A percentile compares a stretch with the other conserved stretches of the same genome.
These are phyloP conservation scores for Aspergillus chevalieri DNA, from an alignment of 2,329 filamentous ascomycete species.

Conservation along the genomic window DNA sequence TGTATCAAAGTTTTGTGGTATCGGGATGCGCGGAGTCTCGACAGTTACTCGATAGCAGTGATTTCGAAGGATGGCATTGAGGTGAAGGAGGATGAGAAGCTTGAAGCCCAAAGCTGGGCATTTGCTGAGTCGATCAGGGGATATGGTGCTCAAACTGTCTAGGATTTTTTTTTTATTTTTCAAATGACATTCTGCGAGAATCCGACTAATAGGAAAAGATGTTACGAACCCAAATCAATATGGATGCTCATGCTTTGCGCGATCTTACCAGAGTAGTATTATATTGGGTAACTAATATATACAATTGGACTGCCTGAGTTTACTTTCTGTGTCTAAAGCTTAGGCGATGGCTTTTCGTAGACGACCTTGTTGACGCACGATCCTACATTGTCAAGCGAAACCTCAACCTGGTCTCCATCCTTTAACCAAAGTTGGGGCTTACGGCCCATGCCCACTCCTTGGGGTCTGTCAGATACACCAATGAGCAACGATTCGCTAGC, in stretches of 20 bases:
- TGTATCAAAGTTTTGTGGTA: slow-evolving; percentile 99
- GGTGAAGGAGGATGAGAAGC: slow-evolving; percentile 73
- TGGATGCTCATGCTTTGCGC: neutral
- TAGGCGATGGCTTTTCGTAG: slow-evolving; percentile 36
- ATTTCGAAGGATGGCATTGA: slow-evolving; percentile 86
- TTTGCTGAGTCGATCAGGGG: slow-evolving; percentile 93
- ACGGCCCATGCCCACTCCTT: slow-evolving; percentile 65
- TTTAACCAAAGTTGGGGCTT: slow-evolving; percentile 63
- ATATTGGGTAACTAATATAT: neutral
- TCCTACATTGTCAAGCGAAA: slow-evolving; percentile 61
- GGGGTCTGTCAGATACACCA: slow-evolving; percentile 44
- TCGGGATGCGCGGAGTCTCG: slow-evolving; percentile 86
- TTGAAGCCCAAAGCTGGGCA: slow-evolving; percentile 95
- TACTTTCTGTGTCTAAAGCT: slow-evolving; percentile 21
- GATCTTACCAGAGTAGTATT: neutral
- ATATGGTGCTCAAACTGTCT: slow-evolving; percentile 76
- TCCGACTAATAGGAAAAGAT: slow-evolving; percentile 19
- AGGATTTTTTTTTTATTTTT: slow-evolving; percentile 24
- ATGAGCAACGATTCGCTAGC: neutral
- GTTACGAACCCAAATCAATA: slow-evolving; percentile 12
- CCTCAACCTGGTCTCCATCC: slow-evolving; percentile 64
- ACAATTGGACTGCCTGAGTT: neutral
- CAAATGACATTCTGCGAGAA: slow-evolving; percentile 1
- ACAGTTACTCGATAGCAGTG: slow-evolving; percentile 85
- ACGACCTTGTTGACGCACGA: slow-evolving; percentile 43